Evolutionary conservation across 768 basidiomycete genomes (phyloP), one percentile per base, ranked within the genome.

Genomic region (Collybia sordida): DNA sequence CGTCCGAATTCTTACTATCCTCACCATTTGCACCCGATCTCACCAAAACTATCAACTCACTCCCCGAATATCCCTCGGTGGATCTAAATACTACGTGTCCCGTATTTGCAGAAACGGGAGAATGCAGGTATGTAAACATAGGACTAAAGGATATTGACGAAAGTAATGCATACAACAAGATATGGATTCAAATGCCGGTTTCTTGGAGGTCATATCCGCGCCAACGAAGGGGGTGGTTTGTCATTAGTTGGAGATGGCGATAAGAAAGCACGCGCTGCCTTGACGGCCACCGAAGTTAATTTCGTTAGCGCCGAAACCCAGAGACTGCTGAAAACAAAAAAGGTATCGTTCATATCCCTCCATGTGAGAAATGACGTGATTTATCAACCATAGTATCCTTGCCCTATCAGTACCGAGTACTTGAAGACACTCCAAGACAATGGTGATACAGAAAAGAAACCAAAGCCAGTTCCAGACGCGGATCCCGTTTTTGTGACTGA

Each of bases 131-230:
- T 23, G 67, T 59, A 4, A 19, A 14, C 11, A 11, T 31, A 7
- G 11, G 18, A 15, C 15, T 12, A 24, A 15, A 34, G 14, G 17
- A 9, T 48, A 3, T 11, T 47, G 37, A 8, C 7, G 28, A 24
- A 17, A 11, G n/a, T 17, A 4, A 6, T 28, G 24, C 34, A 17
- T 39, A 27, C 18, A 24, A n/a, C 18, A 49, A 80, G 76, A 45
- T 83, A 81, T 58, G 97, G 94, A 9, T 85, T 90, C 66, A 92
- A 93, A 65, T 99, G 97, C 64, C 83, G 97, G 2, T 97, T 89
- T 68, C 78, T 97, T 4, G 86, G 88, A 11, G 85, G 81, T 3
- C 96, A 99, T 65, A 69, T 87, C 9, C 68, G 62, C 15, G 67
- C 69, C 28, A 72, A 77, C 25, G 74, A 74, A 14, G 67, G 71